Evolutionary conservation across 306 rosid genomes (phyloP), one percentile per base, ranked within the genome.

Genomic region (Spatholobus suberectus): DNA sequence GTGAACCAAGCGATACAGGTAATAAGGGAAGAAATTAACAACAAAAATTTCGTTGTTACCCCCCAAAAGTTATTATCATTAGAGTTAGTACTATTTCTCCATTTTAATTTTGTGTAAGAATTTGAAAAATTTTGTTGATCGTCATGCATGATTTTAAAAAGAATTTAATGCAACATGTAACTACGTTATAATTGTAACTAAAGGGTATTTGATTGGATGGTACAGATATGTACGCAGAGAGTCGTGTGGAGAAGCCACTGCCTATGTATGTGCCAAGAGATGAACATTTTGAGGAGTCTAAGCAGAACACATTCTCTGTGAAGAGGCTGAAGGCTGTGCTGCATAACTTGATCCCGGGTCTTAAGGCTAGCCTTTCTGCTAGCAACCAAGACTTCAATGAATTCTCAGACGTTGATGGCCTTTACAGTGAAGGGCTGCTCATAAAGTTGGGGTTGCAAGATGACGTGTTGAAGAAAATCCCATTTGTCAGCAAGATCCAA

Each of bases 201-300:
- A 85, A 13, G 3, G 0, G 20, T 35, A 38, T 69, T 43, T 35
- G 23, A 58, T 52, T 79, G 51, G 40, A 14, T 63, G 52, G 1
- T 38, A 41, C 83, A 90, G 99, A 93, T 78, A 77, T 92, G 85
- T 20, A 65, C 10, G 86, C 90, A 0, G 99, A 96, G 87, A 89
- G 96, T 81, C 87, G 99, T 12, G 90, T 96, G 44, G 99, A 96
- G 89, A 93, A 92, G 85, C 99, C 99, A 40, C 41, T 74, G 7
- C 99, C 99, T 15, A 89, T 89, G 88, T 96, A 96, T 40, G 98
- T 92, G n/a, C 99, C 99, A 0, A 90, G 98, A 79, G 99, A 96
- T 15, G 99, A 96, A 76, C 92, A 91, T 43, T 96, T 96, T 81
- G 99, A 93, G 80, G 99, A 96, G 83, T 81, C 92, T 0, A 96